Evolutionary conservation across 768 basidiomycete genomes (phyloP).

Genomic region (Peribolospora kevripleyi): DNA sequence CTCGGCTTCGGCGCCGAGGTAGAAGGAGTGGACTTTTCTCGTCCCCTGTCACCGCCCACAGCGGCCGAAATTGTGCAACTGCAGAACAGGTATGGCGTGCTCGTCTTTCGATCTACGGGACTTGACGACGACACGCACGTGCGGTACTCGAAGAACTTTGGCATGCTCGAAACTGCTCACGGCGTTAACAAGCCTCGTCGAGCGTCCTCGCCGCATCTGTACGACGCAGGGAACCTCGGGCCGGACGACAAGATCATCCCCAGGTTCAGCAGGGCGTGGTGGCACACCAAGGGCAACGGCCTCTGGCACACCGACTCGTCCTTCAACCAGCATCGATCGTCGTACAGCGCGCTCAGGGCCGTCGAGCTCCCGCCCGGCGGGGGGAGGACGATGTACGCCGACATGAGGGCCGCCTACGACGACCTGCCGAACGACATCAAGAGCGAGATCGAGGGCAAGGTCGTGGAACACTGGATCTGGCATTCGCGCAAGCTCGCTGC

Average conservation of each 20-base stretch:
- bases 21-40: slow-evolving; percentile 13
- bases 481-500: slow-evolving; percentile 12
- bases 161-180: slow-evolving; percentile 9
- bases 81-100: slow-evolving; percentile 13
- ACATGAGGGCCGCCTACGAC: slow-evolving; percentile 14
- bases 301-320: slow-evolving; percentile 14
- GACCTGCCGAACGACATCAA: slow-evolving; percentile 15
- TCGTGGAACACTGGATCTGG: slow-evolving; percentile 10
- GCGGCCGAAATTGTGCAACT: neutral
- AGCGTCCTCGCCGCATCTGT: slow-evolving; percentile 5
- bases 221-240: slow-evolving; percentile 16
- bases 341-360: slow-evolving; percentile 15
- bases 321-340: slow-evolving; percentile 13
- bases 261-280: slow-evolving; percentile 8
- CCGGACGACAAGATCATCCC: slow-evolving; percentile 10
- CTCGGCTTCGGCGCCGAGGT: slow-evolving; percentile 9
- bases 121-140: slow-evolving; percentile 15
- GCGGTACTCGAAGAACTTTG: slow-evolving; percentile 12
- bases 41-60: neutral
- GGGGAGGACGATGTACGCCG: slow-evolving; percentile 17
- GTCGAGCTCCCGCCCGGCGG: slow-evolving; percentile 14
- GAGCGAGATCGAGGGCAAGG: slow-evolving; percentile 6
- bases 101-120: slow-evolving; percentile 18
- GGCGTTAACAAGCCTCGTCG: slow-evolving; percentile 2
- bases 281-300: slow-evolving; percentile 14